These are phyloP conservation scores for Arthrobotrys megalospora DNA, from an alignment of 2,329 filamentous ascomycete species.

Conservation along the genomic window DNA sequence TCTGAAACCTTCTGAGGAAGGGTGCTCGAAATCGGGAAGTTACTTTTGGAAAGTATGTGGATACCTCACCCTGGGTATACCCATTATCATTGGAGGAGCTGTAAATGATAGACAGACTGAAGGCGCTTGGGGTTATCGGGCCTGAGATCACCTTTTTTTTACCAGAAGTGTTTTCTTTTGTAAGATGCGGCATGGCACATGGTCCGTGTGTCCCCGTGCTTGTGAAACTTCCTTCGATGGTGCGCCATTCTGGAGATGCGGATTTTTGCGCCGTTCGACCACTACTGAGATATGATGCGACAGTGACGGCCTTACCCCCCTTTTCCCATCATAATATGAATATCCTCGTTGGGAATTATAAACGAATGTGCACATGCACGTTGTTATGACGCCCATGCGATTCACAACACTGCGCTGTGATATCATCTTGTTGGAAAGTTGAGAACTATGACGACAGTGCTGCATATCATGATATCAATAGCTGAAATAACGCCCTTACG, in stretches of 20 bases:
- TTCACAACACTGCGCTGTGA: constrained; percentile 13
- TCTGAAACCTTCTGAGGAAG: background rate
- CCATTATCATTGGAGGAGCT: constrained; percentile 10
- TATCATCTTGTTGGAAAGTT: constrained; percentile 20
- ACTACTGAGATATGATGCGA: constrained; percentile 23
- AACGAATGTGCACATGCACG: constrained; percentile 22
- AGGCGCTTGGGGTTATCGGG: constrained; percentile 18
- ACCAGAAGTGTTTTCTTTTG: background rate
- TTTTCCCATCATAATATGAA: background rate
- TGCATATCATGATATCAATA: constrained; percentile 24
- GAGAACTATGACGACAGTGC: constrained; percentile 25
- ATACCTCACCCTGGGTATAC: background rate
- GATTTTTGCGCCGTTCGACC: background rate
- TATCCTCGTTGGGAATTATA: background rate
- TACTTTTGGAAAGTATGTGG: constrained; percentile 7
- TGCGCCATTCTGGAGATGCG: constrained; percentile 7
- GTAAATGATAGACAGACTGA: background rate
- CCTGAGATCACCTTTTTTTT: background rate
- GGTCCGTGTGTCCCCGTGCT: background rate
- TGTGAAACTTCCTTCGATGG: background rate
- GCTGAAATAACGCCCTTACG: background rate
- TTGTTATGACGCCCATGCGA: constrained; percentile 9
- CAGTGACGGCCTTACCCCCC: constrained; percentile 4
- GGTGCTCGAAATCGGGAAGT: background rate
- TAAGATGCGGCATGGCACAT: constrained; percentile 20